A percentile compares a stretch with the other conserved stretches of the same genome.
phyloP scores from a whole-genome alignment of 192 early-diverging fungal genomes.

The Mycoemilia scoparia region DNA sequence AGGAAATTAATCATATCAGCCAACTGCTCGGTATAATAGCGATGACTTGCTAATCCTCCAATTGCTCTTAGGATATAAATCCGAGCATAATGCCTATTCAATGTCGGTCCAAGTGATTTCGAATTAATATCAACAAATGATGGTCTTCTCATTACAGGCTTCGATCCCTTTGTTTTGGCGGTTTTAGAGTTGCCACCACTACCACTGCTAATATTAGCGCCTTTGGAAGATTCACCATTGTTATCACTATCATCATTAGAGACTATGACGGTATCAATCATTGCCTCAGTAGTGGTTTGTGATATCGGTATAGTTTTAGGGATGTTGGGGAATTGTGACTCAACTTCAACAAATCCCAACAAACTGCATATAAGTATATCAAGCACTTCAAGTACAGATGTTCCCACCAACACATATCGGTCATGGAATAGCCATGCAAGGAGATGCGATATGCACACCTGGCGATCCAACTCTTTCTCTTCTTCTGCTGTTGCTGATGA shows the following conservation, averaged over 20 bases:
- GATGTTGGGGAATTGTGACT: conserved; percentile 3
- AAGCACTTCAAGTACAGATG: conserved; percentile 29
- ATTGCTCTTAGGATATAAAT: conserved; percentile 22
- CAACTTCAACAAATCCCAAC: conserved; percentile 9
- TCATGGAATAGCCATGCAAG: conserved; percentile 23
- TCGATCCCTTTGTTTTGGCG: no score
- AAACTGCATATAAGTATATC: conserved; percentile 20
- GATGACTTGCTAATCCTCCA: conserved; percentile 24
- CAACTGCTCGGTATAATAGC: conserved; percentile 26
- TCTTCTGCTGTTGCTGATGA: not conserved
- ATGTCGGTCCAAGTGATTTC: no score
- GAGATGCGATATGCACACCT: conserved; percentile 17
- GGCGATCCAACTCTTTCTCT: conserved; percentile 3
- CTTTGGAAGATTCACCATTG: no score
- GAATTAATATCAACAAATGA: no score
- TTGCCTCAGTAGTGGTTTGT: not conserved
- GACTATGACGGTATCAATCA: not conserved
- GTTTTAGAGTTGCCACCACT: no score
- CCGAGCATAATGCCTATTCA: no score
- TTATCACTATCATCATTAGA: no score
- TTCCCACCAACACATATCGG: conserved; percentile 26
- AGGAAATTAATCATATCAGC: conserved; percentile 19
- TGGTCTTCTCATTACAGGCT: conserved; percentile 17
- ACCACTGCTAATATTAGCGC: no score
- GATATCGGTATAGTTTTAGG: conserved; percentile 6